Base-by-base conservation (phyloP, 257 asterid genomes). In the Solanum neorickii region DNA sequence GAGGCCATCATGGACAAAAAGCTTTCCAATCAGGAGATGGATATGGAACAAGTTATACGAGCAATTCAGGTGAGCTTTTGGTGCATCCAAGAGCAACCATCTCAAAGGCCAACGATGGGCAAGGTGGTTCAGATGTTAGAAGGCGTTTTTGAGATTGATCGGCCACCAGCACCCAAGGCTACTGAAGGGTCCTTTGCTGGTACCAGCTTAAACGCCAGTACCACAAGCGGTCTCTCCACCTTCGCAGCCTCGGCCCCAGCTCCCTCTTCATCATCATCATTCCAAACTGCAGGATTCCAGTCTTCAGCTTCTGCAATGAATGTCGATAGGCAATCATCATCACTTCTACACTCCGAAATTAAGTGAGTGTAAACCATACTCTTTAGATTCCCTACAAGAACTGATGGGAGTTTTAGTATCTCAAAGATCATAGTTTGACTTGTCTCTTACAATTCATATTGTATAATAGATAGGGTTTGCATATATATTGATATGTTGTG, bases 71-170 rank as follows among this genome's bases (percentile, higher is more conserved):
- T 94, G 31, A 92, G 98, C 86, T 96, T 96, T 89, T 96, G 99
- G 99, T 96, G 99, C 91, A 94, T 94, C 68, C 99, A 95, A 90
- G 99, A 96, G 87, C 98, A 96, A 86, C 98, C 98, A 7, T 94
- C 98, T 77, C 98, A 93, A 41, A 94, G 99, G 91, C 99, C 98
- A 14, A 90, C 88, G 86, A 96, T 96, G 99, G 94, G 98, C 60
- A 96, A 95, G 88, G 98, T 95, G 76, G 97, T 96, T 66, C 99
- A 96, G 87, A 95, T 96, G 99, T 76, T 96, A 91, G 99, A 95
- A 87, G 99, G 99, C 20, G 89, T 95, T 77, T 27, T 89, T 84
- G 95, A 91, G 83, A 92, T 94, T 52, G 92, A 90, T 82, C 90
- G 88, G 88, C 98, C 98, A 14, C 98, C 97, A 3, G 91, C 93